Base-by-base conservation (phyloP, 2,329 filamentous ascomycete genomes). In the Aspergillus udagawae region DNA sequence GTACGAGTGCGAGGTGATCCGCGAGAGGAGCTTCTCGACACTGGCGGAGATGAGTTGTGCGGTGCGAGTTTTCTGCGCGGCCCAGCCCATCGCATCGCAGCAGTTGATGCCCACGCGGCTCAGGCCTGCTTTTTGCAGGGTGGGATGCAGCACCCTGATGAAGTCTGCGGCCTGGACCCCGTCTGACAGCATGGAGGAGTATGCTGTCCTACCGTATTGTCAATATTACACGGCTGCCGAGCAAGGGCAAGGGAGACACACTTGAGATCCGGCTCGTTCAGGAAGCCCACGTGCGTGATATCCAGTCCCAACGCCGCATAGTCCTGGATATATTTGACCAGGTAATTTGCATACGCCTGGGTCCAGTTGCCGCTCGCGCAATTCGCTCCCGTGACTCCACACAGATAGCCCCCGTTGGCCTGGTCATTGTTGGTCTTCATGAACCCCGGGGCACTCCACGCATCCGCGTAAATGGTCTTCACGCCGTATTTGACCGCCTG, bases 351-450 rank as follows among this genome's bases (percentile, higher is more conserved):
- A 63, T 79, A 82, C 0, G 79, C 75, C 67, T 79, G 75, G 53
- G 71, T 75, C 79, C 79, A 82, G 59, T 79, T 75, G 4, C 77
- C 79, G 17, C 67, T 71, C 5, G 67, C 61, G 56, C 78, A 81
- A 6, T 56, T 69, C 21, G 74, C 68, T 17, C 69, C 67, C 57
- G 70, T 66, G 38, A 79, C 78, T 48, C 79, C n/a, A 21, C 41
- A 44, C 7, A 44, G 20, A 21, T 44, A 21, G 7, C 41, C 41
- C 17, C 41, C n/a, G 14, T 21, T 44, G 79, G 66, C 69, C 50
- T 81, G 75, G 52, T 76, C 70, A 3, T 67, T 66, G 54, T 80
- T 81, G 4, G 75, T 80, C 71, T 82, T 81, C 80, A 82, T 82
- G 63, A 76, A 82, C 0, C 77, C 78, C 0, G 79, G 79, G 0